Conservation (phyloP, 2,329 filamentous ascomycete species). For the Fusarium sp. region DNA sequence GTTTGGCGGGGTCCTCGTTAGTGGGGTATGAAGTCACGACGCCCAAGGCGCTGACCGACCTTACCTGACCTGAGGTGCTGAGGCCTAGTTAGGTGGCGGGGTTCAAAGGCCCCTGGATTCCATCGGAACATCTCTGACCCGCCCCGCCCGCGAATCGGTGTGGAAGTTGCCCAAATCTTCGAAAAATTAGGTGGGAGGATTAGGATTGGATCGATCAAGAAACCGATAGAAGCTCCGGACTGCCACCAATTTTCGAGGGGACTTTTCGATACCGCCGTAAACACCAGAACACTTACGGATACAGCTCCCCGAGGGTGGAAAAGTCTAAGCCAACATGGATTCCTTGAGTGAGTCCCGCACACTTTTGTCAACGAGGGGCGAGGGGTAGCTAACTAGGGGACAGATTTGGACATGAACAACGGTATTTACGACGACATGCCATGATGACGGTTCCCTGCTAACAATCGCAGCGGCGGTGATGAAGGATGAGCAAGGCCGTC, state of each 20-base stretch:
- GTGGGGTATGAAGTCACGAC: conserved; percentile 45
- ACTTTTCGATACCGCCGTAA: conserved; percentile 40
- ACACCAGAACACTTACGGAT: conserved; percentile 38
- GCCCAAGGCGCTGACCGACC: neutral
- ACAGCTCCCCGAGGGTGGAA: conserved; percentile 45
- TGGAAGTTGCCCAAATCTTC: conserved; percentile 47
- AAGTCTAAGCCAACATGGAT: conserved; percentile 50
- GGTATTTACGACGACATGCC: conserved; percentile 63
- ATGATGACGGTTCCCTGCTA: conserved; percentile 29
- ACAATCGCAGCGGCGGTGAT: conserved; percentile 72
- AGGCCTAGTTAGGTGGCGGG: conserved; percentile 12
- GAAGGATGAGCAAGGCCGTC: conserved; percentile 97
- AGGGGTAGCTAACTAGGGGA: conserved; percentile 52
- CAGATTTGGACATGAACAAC: conserved; percentile 86
- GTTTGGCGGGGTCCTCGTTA: conserved; percentile 36
- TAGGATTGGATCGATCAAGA: conserved; percentile 35
- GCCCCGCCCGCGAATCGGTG: conserved; percentile 47
- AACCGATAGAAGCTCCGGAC: conserved; percentile 48
- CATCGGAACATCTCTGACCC: conserved; percentile 50
- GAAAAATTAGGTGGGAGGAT: conserved; percentile 49
- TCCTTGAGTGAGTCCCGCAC: conserved; percentile 53
- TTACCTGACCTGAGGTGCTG: conserved; percentile 3
- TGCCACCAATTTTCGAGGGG: conserved; percentile 44
- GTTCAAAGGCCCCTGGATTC: conserved; percentile 28
- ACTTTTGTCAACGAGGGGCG: conserved; percentile 38